Base-by-base conservation (phyloP, 305 asterid species). In the Fraxinus velutina region DNA sequence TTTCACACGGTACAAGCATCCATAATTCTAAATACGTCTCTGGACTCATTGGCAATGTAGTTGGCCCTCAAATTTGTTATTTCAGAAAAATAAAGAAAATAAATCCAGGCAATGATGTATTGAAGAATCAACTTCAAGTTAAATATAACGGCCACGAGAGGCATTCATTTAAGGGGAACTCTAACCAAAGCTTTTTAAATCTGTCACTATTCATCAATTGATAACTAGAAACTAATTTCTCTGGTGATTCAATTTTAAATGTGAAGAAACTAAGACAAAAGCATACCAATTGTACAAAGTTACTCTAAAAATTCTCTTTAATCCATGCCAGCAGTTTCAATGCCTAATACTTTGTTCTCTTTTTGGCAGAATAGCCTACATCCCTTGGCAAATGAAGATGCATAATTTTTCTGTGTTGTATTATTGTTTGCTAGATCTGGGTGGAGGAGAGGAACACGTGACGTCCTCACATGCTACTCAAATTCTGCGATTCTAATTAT, bases 1-100 rank as follows among this genome's bases (percentile, higher is more conserved):
- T 73, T 79, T 84, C 47, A 77, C 44, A 81, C 66, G 78, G 39
- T 68, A 71, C 79, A 36, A 24, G 74, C 19, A 4, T 70, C 24
- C 76, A 71, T 71, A 30, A 9, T 71, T 71, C 47, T 30, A 32
- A 34, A 64, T 82, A 81, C 2, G 57, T 70, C 80, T 15, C 24
- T 57, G 60, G 73, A 81, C 76, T 73, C 79, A 66, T 30, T 71
- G 47, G 44, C 44, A 78, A 42, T 24, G 39, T 29, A 47, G 76
- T 29, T 24, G 76, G 60, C 33, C 9, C 74, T 34, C 27, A 74
- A 81, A 37, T 15, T 44, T 71, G 73, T 68, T 71, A 60, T 29
- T 32, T 71, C 19, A 77, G 44, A 47, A 72, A 55, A 52, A 22
- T 37, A 82, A 72, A 27, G 6, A 44, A 52, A 60, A n/a, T 32